Evolutionary conservation across 345 rosid species (phyloP).

Genomic region (Eucalyptus viminalis): DNA sequence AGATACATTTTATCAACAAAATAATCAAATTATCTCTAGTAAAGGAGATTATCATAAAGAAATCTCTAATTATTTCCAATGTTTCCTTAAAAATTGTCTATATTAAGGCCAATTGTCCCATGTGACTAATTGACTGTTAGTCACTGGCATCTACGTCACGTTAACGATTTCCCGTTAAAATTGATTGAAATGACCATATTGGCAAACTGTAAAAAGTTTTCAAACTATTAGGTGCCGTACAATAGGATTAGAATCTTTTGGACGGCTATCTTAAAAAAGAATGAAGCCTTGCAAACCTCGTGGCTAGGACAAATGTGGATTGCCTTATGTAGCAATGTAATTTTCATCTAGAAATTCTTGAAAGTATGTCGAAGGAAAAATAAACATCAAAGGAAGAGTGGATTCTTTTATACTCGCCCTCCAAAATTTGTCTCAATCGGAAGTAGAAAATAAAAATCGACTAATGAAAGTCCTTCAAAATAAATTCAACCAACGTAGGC

Average conservation of each 20-base stretch:
- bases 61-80: not conserved
- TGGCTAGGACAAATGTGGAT: not conserved
- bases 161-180: rapidly evolving
- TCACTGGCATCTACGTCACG: rapidly evolving
- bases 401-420: too few species aligned
- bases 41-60: too few species aligned
- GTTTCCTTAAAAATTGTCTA: too few species aligned
- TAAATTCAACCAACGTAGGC: not conserved
- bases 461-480: not conserved
- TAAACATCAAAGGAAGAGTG: too few species aligned
- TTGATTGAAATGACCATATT: rapidly evolving
- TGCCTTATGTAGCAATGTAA: not conserved
- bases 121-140: rapidly evolving
- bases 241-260: not conserved
- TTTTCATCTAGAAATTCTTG: not conserved
- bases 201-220: rapidly evolving
- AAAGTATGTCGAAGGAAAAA: too few species aligned
- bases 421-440: not conserved
- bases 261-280: rapidly evolving
- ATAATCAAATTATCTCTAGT: too few species aligned
- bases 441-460: not conserved
- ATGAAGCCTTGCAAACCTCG: not conserved
- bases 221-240: too few species aligned
- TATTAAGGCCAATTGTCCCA: too few species aligned
- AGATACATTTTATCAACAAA: too few species aligned